Evolutionary conservation across 352 stramenopile species (phyloP).

Genomic region (Globisporangium yorkense): DNA sequence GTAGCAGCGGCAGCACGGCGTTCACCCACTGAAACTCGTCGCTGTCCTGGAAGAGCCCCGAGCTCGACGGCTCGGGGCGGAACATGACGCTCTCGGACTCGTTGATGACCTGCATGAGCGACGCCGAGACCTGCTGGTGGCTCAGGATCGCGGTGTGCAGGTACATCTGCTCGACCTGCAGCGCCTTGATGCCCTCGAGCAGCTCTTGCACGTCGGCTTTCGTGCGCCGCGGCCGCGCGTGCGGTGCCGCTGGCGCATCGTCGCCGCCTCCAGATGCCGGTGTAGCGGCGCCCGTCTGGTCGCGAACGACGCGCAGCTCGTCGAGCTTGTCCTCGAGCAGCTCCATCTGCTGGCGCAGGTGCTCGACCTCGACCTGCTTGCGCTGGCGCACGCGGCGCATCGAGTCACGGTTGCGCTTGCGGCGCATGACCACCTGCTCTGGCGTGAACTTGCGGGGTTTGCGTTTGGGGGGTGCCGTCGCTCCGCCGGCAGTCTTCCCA

Average conservation of each 20-base stretch:
- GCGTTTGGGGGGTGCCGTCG: not conserved
- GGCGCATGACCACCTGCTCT: slow-evolving; percentile 10
- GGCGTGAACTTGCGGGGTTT: slow-evolving; percentile 8
- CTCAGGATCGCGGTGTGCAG: slow-evolving; percentile 6
- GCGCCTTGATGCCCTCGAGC: slow-evolving; percentile 7
- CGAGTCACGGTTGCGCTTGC: slow-evolving; percentile 25
- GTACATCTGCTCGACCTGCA: slow-evolving; percentile 9
- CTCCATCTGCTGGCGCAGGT: slow-evolving; percentile 12
- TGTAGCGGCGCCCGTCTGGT: not conserved
- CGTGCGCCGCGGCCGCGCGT: slow-evolving; percentile 4
- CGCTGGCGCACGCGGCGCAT: slow-evolving; percentile 23
- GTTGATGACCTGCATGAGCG: slow-evolving; percentile 6
- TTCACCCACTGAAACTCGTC: slow-evolving; percentile 16
- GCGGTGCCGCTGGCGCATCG: not conserved
- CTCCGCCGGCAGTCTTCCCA: not conserved
- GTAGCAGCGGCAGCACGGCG: slow-evolving; percentile 12
- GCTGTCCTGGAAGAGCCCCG: slow-evolving; percentile 4
- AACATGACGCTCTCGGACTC: slow-evolving; percentile 2
- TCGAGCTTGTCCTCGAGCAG: slow-evolving; percentile 9
- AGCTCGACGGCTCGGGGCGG: not conserved
- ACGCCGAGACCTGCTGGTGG: slow-evolving; percentile 4
- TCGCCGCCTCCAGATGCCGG: not conserved
- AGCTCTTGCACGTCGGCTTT: slow-evolving; percentile 10
- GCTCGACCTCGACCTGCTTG: slow-evolving; percentile 11
- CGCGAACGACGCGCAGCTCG: not conserved